These are phyloP conservation scores for Fraxinus angustifolia DNA, from an alignment of 305 asterid species.

Conservation along the genomic window DNA sequence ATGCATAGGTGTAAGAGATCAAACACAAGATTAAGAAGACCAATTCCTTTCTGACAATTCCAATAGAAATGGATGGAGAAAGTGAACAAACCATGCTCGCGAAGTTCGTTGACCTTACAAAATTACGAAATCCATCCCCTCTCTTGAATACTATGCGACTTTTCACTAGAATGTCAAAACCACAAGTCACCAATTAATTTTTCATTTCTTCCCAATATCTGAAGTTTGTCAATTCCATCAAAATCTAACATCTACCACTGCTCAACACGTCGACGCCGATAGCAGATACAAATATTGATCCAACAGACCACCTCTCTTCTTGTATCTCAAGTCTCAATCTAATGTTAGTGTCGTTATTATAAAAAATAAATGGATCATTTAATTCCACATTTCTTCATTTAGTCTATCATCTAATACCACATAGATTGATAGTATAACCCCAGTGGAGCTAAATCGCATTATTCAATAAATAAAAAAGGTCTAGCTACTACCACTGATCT, in stretches of 20 bases:
- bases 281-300: background rate
- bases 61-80: background rate
- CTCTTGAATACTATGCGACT: background rate
- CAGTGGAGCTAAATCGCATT: too few species aligned
- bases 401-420: too few species aligned
- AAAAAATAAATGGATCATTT: too few species aligned
- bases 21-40: background rate
- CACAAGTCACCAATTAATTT: background rate
- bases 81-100: background rate
- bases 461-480: background rate
- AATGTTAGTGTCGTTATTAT: too few species aligned
- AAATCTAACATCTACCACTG: background rate
- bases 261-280: background rate
- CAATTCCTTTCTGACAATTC: background rate
- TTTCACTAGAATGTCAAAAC: background rate
- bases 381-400: too few species aligned
- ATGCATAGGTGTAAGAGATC: background rate
- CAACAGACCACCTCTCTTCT: background rate
- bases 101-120: background rate
- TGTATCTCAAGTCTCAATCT: too few species aligned
- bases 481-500: background rate
- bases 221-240: background rate
- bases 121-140: background rate
- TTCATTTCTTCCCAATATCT: background rate
- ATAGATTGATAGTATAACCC: too few species aligned